phyloP scores from a whole-genome alignment of 2,329 filamentous ascomycete genomes.

The Trichoderma harzianum region DNA sequence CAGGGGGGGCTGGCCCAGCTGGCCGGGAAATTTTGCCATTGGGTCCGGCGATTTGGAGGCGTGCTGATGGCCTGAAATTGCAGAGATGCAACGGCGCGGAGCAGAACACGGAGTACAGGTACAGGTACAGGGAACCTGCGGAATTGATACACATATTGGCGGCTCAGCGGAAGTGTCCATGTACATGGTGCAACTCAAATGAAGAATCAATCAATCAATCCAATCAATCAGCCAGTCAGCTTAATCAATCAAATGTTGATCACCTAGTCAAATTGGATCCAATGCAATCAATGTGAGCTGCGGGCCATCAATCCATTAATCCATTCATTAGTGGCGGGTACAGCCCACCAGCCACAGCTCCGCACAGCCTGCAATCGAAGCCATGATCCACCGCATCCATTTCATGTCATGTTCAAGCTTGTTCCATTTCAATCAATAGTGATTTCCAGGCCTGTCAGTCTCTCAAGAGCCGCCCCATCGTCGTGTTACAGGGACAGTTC shows the following conservation, averaged over 20 bases:
- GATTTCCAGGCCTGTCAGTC: neutral
- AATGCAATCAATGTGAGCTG: neutral
- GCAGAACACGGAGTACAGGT: neutral
- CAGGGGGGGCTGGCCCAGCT: constrained; percentile 6
- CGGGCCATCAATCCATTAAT: neutral
- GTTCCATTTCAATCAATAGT: neutral
- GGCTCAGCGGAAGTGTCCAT: no score
- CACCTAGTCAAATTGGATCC: neutral
- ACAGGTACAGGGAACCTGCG: neutral
- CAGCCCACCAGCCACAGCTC: neutral
- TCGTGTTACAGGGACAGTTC: neutral
- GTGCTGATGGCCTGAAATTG: neutral
- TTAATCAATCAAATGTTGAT: neutral
- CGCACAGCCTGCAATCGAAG: neutral
- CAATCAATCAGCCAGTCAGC: neutral
- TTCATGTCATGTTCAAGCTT: neutral
- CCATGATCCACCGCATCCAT: neutral
- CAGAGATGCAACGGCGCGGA: neutral
- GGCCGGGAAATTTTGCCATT: constrained; percentile 19
- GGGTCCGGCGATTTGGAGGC: constrained; percentile 3
- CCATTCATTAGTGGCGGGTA: neutral
- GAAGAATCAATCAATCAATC: neutral
- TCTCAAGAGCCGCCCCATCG: neutral
- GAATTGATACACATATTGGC: neutral
- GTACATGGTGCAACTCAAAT: neutral